Percentiles rank a stretch among this genome's conserved stretches.
Evolutionary conservation across 352 stramenopile species (phyloP).

Genomic region (Globisporangium nagaii): DNA sequence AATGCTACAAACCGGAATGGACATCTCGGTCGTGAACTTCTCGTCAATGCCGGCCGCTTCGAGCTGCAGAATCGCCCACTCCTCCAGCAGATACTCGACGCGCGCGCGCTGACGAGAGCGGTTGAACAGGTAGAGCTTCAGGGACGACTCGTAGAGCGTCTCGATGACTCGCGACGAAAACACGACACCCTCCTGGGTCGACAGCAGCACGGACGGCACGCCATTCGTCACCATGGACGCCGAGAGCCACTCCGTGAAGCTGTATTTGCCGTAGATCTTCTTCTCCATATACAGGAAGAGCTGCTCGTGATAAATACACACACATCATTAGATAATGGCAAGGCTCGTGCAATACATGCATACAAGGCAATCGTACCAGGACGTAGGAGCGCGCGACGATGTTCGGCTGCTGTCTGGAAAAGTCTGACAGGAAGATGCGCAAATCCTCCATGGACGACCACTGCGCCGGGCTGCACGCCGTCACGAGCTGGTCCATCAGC

Average conservation of each 20-base stretch:
- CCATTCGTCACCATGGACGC: slow-evolving; percentile 79
- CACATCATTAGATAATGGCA: slow-evolving; percentile 38
- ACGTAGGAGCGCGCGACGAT: slow-evolving; percentile 80
- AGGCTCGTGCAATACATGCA: too few relatives aligned
- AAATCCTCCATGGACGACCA: slow-evolving; percentile 82
- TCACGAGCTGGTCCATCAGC: slow-evolving; percentile 49
- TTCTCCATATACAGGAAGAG: slow-evolving; percentile 82
- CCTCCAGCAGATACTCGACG: slow-evolving; percentile 78
- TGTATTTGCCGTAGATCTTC: slow-evolving; percentile 80
- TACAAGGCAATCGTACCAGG: slow-evolving; percentile 40
- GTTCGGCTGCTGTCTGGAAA: slow-evolving; percentile 57
- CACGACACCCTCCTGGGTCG: slow-evolving; percentile 77
- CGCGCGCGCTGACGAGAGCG: slow-evolving; percentile 72
- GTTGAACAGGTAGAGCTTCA: slow-evolving; percentile 78
- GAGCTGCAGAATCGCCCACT: slow-evolving; percentile 71
- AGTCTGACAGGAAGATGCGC: slow-evolving; percentile 69
- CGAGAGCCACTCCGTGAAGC: slow-evolving; percentile 83
- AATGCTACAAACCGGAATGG: slow-evolving; percentile 78
- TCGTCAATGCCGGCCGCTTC: slow-evolving; percentile 72
- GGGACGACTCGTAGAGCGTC: slow-evolving; percentile 76
- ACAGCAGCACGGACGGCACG: slow-evolving; percentile 75
- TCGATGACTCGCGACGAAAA: slow-evolving; percentile 74
- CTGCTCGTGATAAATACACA: slow-evolving; percentile 16
- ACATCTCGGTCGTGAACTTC: slow-evolving; percentile 79
- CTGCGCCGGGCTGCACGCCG: slow-evolving; percentile 46